A percentile compares a stretch with the other conserved stretches of the same genome.
phyloP scores from a whole-genome alignment of 805 yeast genomes.

The Saccharomyces mikatae region DNA sequence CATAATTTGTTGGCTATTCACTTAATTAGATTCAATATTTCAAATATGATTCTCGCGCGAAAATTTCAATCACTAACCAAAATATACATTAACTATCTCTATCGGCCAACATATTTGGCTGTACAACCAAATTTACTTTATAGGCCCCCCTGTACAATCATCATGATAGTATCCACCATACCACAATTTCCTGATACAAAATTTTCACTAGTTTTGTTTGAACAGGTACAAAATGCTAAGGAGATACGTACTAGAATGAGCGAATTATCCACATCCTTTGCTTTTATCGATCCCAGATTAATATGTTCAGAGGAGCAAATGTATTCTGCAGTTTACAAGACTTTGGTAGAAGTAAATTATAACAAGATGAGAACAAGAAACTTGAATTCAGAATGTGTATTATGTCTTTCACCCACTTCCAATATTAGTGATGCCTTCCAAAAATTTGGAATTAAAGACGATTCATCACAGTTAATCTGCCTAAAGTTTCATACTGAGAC shows the following conservation, averaged over 20 bases:
- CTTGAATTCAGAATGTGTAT: slow-evolving; percentile 63
- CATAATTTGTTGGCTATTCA: neutral
- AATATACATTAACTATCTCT: neutral
- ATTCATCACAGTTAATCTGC: slow-evolving; percentile 39
- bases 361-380: slow-evolving; percentile 52
- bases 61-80: neutral
- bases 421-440: slow-evolving; percentile 62
- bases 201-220: slow-evolving; percentile 38
- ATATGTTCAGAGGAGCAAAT: slow-evolving; percentile 57
- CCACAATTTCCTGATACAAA: slow-evolving; percentile 41
- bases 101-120: neutral
- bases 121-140: neutral
- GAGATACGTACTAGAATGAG: slow-evolving; percentile 36
- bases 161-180: slow-evolving; percentile 16
- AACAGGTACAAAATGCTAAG: slow-evolving; percentile 37
- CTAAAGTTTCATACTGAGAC: slow-evolving; percentile 31
- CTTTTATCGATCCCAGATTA: slow-evolving; percentile 55
- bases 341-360: slow-evolving; percentile 43
- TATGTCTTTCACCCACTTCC: slow-evolving; percentile 60
- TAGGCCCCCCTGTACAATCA: neutral
- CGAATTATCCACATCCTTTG: slow-evolving; percentile 42
- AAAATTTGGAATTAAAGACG: slow-evolving; percentile 58
- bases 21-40: neutral
- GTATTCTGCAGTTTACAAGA: slow-evolving; percentile 50
- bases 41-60: neutral